Conservation (phyloP, 2,329 filamentous ascomycete genomes). For the Aspergillus japonicus region DNA sequence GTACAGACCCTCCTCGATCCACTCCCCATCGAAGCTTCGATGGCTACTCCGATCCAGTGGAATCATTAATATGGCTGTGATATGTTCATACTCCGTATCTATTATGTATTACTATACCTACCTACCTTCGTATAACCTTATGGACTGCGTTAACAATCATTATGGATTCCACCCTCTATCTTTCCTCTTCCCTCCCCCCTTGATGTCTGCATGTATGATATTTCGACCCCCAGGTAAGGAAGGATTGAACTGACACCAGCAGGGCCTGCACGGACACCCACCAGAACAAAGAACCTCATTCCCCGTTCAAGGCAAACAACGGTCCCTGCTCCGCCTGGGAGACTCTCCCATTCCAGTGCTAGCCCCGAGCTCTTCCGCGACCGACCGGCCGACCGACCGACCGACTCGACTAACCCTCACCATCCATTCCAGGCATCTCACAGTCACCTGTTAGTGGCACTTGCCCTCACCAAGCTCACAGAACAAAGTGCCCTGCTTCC, state of each 20-base stretch:
- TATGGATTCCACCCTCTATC: no score
- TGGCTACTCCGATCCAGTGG: background rate
- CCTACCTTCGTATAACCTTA: no score
- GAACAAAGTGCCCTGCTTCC: no score
- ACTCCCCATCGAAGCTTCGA: background rate
- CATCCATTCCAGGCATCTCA: background rate
- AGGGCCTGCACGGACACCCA: conserved; percentile 10
- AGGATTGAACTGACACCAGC: background rate
- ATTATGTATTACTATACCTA: background rate
- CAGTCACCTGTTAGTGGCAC: conserved; percentile 9
- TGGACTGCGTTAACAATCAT: no score
- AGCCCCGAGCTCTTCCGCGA: background rate
- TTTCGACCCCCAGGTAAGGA: background rate
- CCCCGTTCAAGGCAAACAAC: conserved; percentile 9
- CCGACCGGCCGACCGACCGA: no score
- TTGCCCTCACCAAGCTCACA: background rate
- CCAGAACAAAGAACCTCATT: background rate
- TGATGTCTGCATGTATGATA: background rate
- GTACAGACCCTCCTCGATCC: background rate
- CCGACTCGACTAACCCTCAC: no score
- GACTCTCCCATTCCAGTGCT: conserved; percentile 9
- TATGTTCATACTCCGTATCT: background rate
- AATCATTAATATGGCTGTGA: background rate
- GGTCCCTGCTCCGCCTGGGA: conserved; percentile 9
- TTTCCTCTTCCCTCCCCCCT: background rate